Conservation (phyloP, 108 stramenopile genomes). For the Skeletonema tropicum region DNA sequence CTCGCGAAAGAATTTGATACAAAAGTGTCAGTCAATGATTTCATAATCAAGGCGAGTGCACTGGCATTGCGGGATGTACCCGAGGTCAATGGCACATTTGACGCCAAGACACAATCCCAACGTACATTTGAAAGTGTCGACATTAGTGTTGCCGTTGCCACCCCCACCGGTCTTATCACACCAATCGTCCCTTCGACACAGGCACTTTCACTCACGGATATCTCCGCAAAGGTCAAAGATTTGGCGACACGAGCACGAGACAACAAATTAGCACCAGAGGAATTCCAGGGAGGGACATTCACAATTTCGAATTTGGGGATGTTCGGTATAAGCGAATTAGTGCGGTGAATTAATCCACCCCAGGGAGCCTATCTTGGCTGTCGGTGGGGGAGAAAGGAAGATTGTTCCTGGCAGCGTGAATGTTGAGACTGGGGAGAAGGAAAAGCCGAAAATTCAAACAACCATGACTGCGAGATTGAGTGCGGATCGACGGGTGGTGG, state of each 20-base stretch:
- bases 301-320: slow-evolving; percentile 98
- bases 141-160: slow-evolving; percentile 98
- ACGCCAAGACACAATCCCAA: slow-evolving; percentile 48
- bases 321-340: slow-evolving; percentile 98
- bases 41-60: slow-evolving; percentile 96
- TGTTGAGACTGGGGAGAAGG: slow-evolving; percentile 55
- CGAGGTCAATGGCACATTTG: slow-evolving; percentile 83
- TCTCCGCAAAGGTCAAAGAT: slow-evolving; percentile 86
- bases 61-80: slow-evolving; percentile 96
- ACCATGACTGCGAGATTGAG: slow-evolving; percentile 96
- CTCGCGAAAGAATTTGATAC: slow-evolving; percentile 78
- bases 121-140: slow-evolving; percentile 84
- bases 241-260: slow-evolving; percentile 82
- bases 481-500: slow-evolving; percentile 97
- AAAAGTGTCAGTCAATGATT: slow-evolving; percentile 95
- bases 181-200: slow-evolving; percentile 92
- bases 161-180: slow-evolving; percentile 93
- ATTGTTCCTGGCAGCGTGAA: slow-evolving; percentile 71
- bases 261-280: slow-evolving; percentile 91
- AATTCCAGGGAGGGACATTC: slow-evolving; percentile 98
- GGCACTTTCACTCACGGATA: slow-evolving; percentile 80
- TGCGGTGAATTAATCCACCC: slow-evolving; percentile 98
- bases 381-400: slow-evolving; percentile 90
- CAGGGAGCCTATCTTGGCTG: slow-evolving; percentile 98
- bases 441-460: slow-evolving; percentile 55